Conservation (phyloP, 306 rosid species). For the Prinsepia uniflora region DNA sequence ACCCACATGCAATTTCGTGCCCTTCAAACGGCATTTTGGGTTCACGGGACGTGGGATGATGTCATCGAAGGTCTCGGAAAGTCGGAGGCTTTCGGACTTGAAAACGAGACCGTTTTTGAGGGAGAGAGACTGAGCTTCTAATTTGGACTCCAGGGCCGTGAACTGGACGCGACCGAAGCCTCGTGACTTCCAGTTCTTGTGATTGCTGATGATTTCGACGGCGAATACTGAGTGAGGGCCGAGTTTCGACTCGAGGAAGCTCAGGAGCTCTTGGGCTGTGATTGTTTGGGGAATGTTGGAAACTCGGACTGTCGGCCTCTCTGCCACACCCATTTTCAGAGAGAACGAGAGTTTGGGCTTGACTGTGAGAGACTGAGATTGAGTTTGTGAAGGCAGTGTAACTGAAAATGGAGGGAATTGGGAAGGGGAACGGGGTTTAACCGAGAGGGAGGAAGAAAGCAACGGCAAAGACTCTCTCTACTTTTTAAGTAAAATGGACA, state of each 20-base stretch:
- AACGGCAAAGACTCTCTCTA: no score
- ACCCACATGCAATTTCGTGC: slow-evolving; percentile 52
- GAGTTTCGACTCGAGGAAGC: slow-evolving; percentile 45
- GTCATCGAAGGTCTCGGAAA: slow-evolving; percentile 48
- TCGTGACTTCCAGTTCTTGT: slow-evolving; percentile 75
- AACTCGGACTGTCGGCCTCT: slow-evolving; percentile 42
- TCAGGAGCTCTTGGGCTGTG: slow-evolving; percentile 55
- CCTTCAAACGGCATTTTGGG: slow-evolving; percentile 35
- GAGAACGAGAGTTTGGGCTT: background rate
- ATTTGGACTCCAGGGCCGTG: slow-evolving; percentile 37
- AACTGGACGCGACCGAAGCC: slow-evolving; percentile 86
- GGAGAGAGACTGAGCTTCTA: slow-evolving; percentile 41
- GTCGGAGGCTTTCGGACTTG: slow-evolving; percentile 44
- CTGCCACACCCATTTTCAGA: slow-evolving; percentile 30
- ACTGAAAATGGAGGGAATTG: background rate
- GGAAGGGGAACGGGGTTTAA: background rate
- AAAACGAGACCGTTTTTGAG: slow-evolving; percentile 33
- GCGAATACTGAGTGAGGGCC: slow-evolving; percentile 68
- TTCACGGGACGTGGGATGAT: slow-evolving; percentile 49
- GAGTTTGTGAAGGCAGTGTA: background rate
- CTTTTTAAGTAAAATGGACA: no score
- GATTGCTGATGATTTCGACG: slow-evolving; percentile 59
- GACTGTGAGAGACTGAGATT: background rate
- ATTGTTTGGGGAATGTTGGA: slow-evolving; percentile 58
- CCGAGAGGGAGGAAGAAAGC: background rate